A percentile compares a stretch with the other conserved stretches of the same genome.
Conservation (phyloP, 1,284 basidiomycete genomes). For the Ganoderma sinense region DNA sequence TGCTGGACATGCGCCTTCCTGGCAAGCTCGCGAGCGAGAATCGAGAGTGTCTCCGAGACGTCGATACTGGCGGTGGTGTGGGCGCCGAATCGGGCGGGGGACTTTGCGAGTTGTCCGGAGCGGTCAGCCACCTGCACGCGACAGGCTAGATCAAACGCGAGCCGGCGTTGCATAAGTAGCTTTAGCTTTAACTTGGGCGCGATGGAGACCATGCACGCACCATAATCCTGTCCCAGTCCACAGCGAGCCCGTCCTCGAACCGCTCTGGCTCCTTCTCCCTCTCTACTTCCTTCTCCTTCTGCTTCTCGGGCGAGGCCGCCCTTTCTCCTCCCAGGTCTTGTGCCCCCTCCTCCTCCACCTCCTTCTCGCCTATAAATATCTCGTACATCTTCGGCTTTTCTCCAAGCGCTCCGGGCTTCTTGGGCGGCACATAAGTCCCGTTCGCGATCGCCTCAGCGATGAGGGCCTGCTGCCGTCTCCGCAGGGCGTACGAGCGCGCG, state of each 20-base stretch:
- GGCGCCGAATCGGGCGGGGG: background rate
- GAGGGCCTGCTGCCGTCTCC: slow-evolving; percentile 60
- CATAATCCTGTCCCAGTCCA: slow-evolving; percentile 30
- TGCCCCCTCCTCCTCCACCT: background rate
- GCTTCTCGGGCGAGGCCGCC: background rate
- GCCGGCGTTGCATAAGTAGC: too few species aligned
- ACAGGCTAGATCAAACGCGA: slow-evolving; percentile 14
- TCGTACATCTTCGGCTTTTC: slow-evolving; percentile 34
- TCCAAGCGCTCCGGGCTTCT: slow-evolving; percentile 8
- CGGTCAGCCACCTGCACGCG: slow-evolving; percentile 16
- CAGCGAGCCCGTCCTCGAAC: slow-evolving; percentile 10
- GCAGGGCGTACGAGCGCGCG: slow-evolving; percentile 62
- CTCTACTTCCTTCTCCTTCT: slow-evolving; percentile 24
- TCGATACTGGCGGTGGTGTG: slow-evolving; percentile 5
- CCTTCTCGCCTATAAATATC: slow-evolving; percentile 22
- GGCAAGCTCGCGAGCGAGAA: slow-evolving; percentile 2
- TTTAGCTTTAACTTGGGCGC: too few species aligned
- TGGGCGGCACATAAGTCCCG: slow-evolving; percentile 58
- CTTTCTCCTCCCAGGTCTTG: background rate
- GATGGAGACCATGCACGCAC: slow-evolving; percentile 16
- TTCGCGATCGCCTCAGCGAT: slow-evolving; percentile 69
- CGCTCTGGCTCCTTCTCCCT: slow-evolving; percentile 2
- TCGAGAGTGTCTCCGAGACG: slow-evolving; percentile 10
- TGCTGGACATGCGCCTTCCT: slow-evolving; percentile 13
- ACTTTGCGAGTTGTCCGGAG: slow-evolving; percentile 1